Evolutionary conservation across 2,329 filamentous ascomycete genomes (phyloP), one percentile per base, ranked within the genome.

Genomic region (Epichloe brachyelytri): DNA sequence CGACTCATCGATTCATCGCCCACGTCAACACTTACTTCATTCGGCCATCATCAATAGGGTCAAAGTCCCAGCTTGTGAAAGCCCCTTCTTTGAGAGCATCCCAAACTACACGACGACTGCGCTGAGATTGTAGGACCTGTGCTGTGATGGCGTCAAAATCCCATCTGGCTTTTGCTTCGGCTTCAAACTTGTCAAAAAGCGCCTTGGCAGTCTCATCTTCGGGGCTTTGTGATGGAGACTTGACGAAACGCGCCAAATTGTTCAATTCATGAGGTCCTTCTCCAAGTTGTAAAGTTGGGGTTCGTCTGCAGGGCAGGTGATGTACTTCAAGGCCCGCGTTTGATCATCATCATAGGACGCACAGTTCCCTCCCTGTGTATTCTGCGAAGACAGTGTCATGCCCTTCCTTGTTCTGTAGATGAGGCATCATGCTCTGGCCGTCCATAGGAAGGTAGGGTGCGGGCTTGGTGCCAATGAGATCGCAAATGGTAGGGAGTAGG

Each of bases 331-430:
- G 78, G 76, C 8, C 88, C 88, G 50, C 88, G 83, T 52, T 86
- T 83, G 63, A 96, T 96, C 90, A 96, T 96, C 76, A 95, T 88
- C 51, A 94, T 79, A 1, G 90, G 90, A 4, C 86, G 83, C 51
- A 95, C 76, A 1, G 90, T 95, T 46, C 90, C 90, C 69, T 96
- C 90, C 88, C 90, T 62, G 91, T 95, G 71, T 96, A 96, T 71
- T 96, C 90, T 54, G 88, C 89, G 60, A 91, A 85, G n/a, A 93
- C 89, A 11, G 86, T 93, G 65, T 96, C 89, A 54, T 85, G 83
- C 40, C 80, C 82, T n/a, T 78, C 68, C 20, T 69, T 69, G 51
- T 63, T 80, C 59, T 83, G 72, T 36, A 94, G 75, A 62, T 91
- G 85, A n/a, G 87, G 87, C 54, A 90, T 69, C 58, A 96, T 75